Base-by-base conservation (phyloP, 441 rosid species). In the Jatropha podagrica region DNA sequence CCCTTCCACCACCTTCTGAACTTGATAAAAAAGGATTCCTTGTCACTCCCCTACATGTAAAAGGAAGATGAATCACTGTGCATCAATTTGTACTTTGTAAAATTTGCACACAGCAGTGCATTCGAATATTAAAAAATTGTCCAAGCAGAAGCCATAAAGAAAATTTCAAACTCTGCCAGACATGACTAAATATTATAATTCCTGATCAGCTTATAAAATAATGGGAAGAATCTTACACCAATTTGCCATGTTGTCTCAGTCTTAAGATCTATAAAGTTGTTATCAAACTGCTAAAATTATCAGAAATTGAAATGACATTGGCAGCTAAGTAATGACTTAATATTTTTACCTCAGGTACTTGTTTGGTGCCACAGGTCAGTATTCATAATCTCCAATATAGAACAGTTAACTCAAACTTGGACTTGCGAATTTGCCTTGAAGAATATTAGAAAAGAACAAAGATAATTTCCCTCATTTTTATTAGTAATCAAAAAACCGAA, bases 1-100 rank as follows among this genome's bases (percentile, higher is more conserved):
- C 95, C 97, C 85, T 83, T 92, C 99, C 97, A 96, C 99, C 99
- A 96, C 85, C 97, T 94, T 86, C 99, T 86, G 82, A 94, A 91
- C 90, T 84, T 96, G 59, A 83, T 77, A 86, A 94, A 94, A 77
- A 72, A 76, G 64, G 89, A 79, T 80, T 84, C 89, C 82, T 86
- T 90, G 86, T 87, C 85, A 58, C 44, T 79, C 38, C 86, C 89
- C 95, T 92, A 69, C 58, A 85, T 46, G 74, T 72, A 55, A 49
- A 68, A 14, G 41, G 80, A 72, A 52, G 56, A 75, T 40, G 58
- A 76, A 44, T 61, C 52, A 56, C 76, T 61, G 49, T 37, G 59
- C 65, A 73, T 59, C 49, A 65, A 62, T 20, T 38, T 14, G 62
- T 58, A 58, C 23, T 58, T 26, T 27, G 65, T 46, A 65, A 63